Conservation (phyloP, 2,329 filamentous ascomycete species). For the Geosmithia putterillii region DNA sequence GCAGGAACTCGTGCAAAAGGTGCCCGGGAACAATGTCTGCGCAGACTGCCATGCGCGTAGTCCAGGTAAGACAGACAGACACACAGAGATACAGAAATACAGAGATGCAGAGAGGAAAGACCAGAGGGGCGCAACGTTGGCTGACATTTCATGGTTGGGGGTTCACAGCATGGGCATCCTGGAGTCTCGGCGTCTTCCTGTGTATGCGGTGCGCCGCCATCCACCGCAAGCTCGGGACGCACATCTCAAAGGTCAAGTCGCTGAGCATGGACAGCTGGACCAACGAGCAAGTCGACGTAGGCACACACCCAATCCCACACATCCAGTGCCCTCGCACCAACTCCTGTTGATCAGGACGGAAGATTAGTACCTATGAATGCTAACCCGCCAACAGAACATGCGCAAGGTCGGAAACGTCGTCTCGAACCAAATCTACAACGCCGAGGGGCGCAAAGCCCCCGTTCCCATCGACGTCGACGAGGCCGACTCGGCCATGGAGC, state of each 20-base stretch:
- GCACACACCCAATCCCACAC: neutral
- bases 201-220: constrained; percentile 96
- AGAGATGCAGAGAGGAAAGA: no score
- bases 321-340: neutral
- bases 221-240: constrained; percentile 92
- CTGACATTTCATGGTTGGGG: constrained; percentile 13
- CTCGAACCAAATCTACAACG: constrained; percentile 85
- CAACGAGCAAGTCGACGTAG: constrained; percentile 88
- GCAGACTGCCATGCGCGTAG: constrained; percentile 88
- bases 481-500: constrained; percentile 86
- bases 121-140: neutral
- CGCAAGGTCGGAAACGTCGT: constrained; percentile 76
- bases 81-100: no score
- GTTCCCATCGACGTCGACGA: constrained; percentile 87
- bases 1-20: constrained; percentile 72
- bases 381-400: constrained; percentile 57
- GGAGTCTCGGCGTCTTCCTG: constrained; percentile 90
- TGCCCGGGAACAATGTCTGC: constrained; percentile 85
- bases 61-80: constrained; percentile 77
- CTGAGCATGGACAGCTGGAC: constrained; percentile 98
- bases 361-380: neutral
- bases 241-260: constrained; percentile 98
- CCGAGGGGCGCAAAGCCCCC: constrained; percentile 67
- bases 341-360: neutral
- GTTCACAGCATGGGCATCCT: constrained; percentile 79